Percentiles rank a stretch among this genome's conserved stretches.
Evolutionary conservation across 1,284 basidiomycete species (phyloP).

Genomic region (Austroboletus niveus): DNA sequence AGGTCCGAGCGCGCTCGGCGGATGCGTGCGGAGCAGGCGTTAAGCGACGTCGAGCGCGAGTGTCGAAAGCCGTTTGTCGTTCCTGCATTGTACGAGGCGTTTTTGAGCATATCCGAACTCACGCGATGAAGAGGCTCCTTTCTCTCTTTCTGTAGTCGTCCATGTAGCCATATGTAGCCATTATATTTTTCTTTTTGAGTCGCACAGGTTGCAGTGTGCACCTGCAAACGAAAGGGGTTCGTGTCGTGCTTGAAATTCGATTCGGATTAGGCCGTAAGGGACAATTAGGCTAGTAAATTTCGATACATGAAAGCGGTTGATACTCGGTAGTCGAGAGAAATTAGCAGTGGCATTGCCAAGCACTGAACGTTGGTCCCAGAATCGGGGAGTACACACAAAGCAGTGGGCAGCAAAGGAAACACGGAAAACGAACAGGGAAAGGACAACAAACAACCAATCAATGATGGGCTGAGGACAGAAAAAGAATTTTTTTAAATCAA

Average conservation of each 20-base stretch:
- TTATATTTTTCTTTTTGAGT: no score
- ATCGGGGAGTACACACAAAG: conserved; percentile 1
- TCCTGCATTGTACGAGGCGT: conserved; percentile 31
- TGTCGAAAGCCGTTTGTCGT: conserved; percentile 32
- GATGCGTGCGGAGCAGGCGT: conserved; percentile 23
- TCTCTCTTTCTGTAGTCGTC: background rate
- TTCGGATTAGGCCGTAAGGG: conserved; percentile 12
- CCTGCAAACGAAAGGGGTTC: no score
- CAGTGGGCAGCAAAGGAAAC: background rate
- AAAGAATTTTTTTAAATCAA: no score
- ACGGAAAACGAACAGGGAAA: background rate
- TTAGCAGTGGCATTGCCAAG: conserved; percentile 1
- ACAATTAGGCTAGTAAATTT: conserved; percentile 8
- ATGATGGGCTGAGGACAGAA: no score
- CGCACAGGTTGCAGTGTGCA: no score
- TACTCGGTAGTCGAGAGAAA: conserved; percentile 3
- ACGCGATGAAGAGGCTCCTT: conserved; percentile 8
- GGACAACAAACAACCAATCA: background rate
- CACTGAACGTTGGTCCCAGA: background rate
- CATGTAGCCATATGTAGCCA: no score
- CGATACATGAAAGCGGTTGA: conserved; percentile 10
- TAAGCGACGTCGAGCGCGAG: conserved; percentile 30
- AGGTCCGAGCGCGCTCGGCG: conserved; percentile 16
- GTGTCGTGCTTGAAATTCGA: no score
- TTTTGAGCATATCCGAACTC: conserved; percentile 29